These are phyloP conservation scores for Geotrichum carabidarum DNA, from an alignment of 1,139 yeast species.

Conservation along the genomic window DNA sequence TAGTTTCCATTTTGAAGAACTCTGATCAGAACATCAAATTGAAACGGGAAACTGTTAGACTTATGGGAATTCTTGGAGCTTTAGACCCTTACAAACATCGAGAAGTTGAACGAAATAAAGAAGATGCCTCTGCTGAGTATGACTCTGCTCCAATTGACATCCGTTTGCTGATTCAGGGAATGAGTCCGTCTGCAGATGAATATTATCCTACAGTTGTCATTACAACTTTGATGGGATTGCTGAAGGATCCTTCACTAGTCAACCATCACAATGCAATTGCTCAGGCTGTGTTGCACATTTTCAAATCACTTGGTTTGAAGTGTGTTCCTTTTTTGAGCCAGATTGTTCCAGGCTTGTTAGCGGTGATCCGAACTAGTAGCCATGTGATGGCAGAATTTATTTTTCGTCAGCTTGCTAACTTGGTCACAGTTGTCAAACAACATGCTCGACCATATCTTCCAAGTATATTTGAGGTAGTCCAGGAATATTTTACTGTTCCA, in stretches of 20 bases:
- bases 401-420: conserved; percentile 78
- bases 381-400: conserved; percentile 79
- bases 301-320: conserved; percentile 79
- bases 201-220: conserved; percentile 95
- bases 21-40: conserved; percentile 64
- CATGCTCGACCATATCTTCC: conserved; percentile 80
- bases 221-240: conserved; percentile 70
- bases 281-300: conserved; percentile 86
- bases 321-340: conserved; percentile 84
- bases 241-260: conserved; percentile 78
- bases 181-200: conserved; percentile 90
- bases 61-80: conserved; percentile 92
- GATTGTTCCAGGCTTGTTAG: conserved; percentile 80
- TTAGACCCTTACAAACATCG: conserved; percentile 93
- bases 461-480: conserved; percentile 70
- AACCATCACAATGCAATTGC: conserved; percentile 86
- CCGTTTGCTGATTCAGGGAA: conserved; percentile 83
- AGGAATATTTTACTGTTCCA: conserved; percentile 64
- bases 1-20: conserved; percentile 74
- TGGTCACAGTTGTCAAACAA: conserved; percentile 78
- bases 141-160: conserved; percentile 88
- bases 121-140: conserved; percentile 62
- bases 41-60: conserved; percentile 79
- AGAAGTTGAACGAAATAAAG: conserved; percentile 71
- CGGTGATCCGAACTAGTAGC: conserved; percentile 81